A percentile compares a stretch with the other conserved stretches of the same genome.
These are phyloP conservation scores for Trametes punicea DNA, from an alignment of 768 basidiomycete genomes.

Conservation along the genomic window DNA sequence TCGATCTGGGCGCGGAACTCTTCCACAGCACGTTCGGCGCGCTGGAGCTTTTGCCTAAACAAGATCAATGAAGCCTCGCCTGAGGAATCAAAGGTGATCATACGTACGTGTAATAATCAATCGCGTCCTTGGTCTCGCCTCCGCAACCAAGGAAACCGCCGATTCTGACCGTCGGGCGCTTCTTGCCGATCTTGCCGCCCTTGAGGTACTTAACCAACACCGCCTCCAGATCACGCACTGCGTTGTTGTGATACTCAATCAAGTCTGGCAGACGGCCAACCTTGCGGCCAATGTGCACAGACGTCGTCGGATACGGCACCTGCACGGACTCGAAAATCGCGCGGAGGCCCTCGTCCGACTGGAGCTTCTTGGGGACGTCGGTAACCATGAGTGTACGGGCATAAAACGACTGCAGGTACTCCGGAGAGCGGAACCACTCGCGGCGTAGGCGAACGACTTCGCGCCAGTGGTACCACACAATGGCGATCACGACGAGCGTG, in stretches of 20 bases:
- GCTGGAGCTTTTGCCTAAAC: conserved; percentile 42
- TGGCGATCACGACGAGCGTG: conserved; percentile 66
- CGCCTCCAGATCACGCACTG: conserved; percentile 90
- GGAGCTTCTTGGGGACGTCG: conserved; percentile 73
- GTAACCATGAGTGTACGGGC: conserved; percentile 86
- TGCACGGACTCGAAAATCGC: conserved; percentile 67
- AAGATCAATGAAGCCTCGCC: neutral
- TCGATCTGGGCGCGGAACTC: conserved; percentile 70
- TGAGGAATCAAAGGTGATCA: neutral
- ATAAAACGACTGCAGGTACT: conserved; percentile 88
- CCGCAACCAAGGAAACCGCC: conserved; percentile 84
- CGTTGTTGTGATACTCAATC: conserved; percentile 87
- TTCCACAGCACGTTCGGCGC: conserved; percentile 72
- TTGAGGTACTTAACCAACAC: conserved; percentile 90
- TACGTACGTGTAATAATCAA: conserved; percentile 87
- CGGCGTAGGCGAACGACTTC: conserved; percentile 76
- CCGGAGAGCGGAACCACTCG: conserved; percentile 86
- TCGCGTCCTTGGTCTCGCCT: conserved; percentile 84
- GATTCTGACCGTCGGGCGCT: conserved; percentile 75
- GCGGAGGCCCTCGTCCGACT: conserved; percentile 82
- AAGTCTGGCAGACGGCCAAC: conserved; percentile 88
- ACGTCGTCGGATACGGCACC: conserved; percentile 86
- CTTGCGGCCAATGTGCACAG: conserved; percentile 83
- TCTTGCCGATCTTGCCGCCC: conserved; percentile 71
- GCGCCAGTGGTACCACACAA: conserved; percentile 73